Evolutionary conservation across 2,329 filamentous ascomycete genomes (phyloP).

Genomic region (Fusarium beomiforme): DNA sequence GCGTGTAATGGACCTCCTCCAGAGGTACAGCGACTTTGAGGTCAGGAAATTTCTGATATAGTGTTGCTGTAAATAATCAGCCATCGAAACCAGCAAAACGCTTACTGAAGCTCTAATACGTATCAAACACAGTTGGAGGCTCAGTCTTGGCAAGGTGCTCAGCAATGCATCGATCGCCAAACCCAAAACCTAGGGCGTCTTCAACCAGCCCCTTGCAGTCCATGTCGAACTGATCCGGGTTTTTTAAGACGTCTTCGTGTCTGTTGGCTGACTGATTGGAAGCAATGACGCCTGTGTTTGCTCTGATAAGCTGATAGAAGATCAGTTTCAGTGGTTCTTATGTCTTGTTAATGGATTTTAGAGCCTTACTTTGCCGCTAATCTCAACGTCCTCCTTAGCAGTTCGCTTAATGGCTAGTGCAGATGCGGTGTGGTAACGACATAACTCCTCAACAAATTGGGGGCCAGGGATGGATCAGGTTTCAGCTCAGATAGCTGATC

Average conservation of each 20-base stretch:
- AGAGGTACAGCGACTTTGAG: slow-evolving; percentile 11
- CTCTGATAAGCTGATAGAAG: slow-evolving; percentile 48
- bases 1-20: slow-evolving; percentile 12
- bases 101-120: neutral
- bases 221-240: slow-evolving; percentile 57
- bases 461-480: slow-evolving; percentile 50
- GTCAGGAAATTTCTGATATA: slow-evolving; percentile 7
- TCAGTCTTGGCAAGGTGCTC: slow-evolving; percentile 51
- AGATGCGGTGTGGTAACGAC: slow-evolving; percentile 58
- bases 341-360: no score
- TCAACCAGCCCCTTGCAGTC: slow-evolving; percentile 45
- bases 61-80: neutral
- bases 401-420: slow-evolving; percentile 58
- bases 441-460: slow-evolving; percentile 59
- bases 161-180: slow-evolving; percentile 57
- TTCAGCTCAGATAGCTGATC: slow-evolving; percentile 54
- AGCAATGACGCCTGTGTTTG: slow-evolving; percentile 58
- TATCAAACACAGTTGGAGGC: slow-evolving; percentile 9
- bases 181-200: slow-evolving; percentile 57
- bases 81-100: neutral
- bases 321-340: neutral
- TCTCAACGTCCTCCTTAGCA: slow-evolving; percentile 56
- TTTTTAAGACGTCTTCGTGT: slow-evolving; percentile 54
- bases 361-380: slow-evolving; percentile 52
- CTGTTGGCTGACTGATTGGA: slow-evolving; percentile 59